Conservation (phyloP, 2,329 filamentous ascomycete genomes). For the Exophiala viscosa region DNA sequence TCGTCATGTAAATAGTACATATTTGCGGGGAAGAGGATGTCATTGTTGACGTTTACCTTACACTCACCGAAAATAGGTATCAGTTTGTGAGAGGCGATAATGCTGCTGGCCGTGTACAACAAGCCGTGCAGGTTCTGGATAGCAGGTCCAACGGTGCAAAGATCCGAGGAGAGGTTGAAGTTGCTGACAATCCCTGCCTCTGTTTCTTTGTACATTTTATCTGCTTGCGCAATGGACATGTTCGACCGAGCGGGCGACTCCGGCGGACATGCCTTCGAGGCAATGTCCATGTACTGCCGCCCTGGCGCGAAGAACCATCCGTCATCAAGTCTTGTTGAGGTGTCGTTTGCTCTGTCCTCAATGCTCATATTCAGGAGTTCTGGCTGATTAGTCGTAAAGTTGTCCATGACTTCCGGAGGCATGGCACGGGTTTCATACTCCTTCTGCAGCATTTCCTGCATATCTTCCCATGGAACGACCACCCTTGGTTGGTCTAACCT, state of each 20-base stretch:
- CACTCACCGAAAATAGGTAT: slow-evolving; percentile 67
- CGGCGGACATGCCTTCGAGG: slow-evolving; percentile 55
- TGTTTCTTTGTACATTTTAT: slow-evolving; percentile 30
- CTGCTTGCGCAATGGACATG: slow-evolving; percentile 37
- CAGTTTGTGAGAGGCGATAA: slow-evolving; percentile 54
- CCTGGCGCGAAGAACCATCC: slow-evolving; percentile 47
- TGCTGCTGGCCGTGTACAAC: slow-evolving; percentile 58
- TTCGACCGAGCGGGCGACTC: slow-evolving; percentile 54
- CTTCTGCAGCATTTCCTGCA: slow-evolving; percentile 49
- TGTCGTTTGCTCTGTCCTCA: slow-evolving; percentile 22
- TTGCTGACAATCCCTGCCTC: slow-evolving; percentile 62
- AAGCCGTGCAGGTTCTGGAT: slow-evolving; percentile 62
- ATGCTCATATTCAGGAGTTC: slow-evolving; percentile 28
- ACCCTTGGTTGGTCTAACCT: slow-evolving; percentile 61
- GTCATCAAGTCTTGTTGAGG: slow-evolving; percentile 37
- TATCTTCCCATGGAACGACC: slow-evolving; percentile 57
- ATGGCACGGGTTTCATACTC: slow-evolving; percentile 48
- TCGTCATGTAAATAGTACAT: slow-evolving; percentile 61
- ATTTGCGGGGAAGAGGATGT: slow-evolving; percentile 65
- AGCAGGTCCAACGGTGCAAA: slow-evolving; percentile 65
- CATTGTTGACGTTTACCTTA: slow-evolving; percentile 66
- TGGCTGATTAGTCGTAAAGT: slow-evolving; percentile 42
- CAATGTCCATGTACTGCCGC: slow-evolving; percentile 58
- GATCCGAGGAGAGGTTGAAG: slow-evolving; percentile 57
- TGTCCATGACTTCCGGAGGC: slow-evolving; percentile 41